Base-by-base conservation (phyloP, 208 protist genomes). In the Crithidia mellificae region DNA sequence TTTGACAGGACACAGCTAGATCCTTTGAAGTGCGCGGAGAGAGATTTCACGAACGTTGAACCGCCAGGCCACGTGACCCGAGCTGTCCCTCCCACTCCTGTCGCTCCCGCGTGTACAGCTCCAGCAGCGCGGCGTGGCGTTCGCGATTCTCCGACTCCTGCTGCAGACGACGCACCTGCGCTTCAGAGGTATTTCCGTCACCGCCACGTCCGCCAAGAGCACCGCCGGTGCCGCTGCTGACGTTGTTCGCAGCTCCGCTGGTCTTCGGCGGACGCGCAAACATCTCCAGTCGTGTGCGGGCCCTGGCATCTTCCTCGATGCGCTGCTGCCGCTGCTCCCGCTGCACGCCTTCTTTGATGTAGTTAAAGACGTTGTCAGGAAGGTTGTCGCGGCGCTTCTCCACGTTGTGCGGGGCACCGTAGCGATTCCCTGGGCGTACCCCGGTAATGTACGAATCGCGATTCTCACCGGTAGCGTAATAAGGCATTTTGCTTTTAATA, bases 391-490 rank as follows among this genome's bases (percentile, higher is more conserved):
- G 80, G n/a, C 91, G 78, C 59, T 85, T 76, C 65, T 85, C 84
- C 9, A 95, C 86, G 68, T 96, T 86, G 66, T 94, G 89, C 29
- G 81, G 14, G 6, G 67, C 84, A 2, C 83, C 84, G 75, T 81
- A 91, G 52, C 70, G 76, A 50, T 77, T 78, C 41, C 83, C 74
- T 17, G 84, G 84, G 39, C 91, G 85, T 17, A 96, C 74, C 6
- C 88, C 91, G 61, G 77, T 93, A 56, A 94, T 85, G 77, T 92
- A 92, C 12, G 88, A 96, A 72, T 96, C 91, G 27, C 88, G 84
- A 41, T 88, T 83, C n/a, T 87, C 64, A 5, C 90, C 90, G 11
- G 84, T 89, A 11, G 90, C 73, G 39, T 79, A 67, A 56, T 93
- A 95, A 1, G 55, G 81, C 79, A 85, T 87, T 1, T 46, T 12